Percentiles rank a stretch among this genome's conserved stretches.
Conservation (phyloP, 345 rosid genomes). For the Corchorus capsularis region DNA sequence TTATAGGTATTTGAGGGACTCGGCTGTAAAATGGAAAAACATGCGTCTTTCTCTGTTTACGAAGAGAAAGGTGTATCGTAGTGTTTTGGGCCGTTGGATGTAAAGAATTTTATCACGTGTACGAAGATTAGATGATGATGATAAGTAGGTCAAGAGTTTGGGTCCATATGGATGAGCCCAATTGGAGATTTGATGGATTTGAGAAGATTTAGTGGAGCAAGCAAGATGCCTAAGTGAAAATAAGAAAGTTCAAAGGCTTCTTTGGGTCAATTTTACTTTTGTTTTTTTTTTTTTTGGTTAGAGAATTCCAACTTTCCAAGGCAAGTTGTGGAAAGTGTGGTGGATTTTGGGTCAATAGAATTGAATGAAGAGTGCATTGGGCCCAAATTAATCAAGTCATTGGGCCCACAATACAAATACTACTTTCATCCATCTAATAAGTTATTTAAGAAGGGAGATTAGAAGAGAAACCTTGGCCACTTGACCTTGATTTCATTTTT, state of each 20-base stretch:
- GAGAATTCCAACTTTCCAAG: not conserved
- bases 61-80: not conserved
- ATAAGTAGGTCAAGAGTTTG: not conserved
- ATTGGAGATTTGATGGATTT: not conserved
- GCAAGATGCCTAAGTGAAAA: not conserved
- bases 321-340: not conserved
- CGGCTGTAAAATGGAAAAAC: not conserved
- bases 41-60: not conserved
- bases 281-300: not conserved
- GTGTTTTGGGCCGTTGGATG: not conserved
- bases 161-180: not conserved
- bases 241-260: not conserved
- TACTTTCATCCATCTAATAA: not conserved
- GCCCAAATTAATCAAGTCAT: not conserved
- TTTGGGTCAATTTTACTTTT: not conserved
- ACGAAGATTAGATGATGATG: not conserved
- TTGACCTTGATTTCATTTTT: no score
- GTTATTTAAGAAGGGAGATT: no score
- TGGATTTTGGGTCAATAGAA: not conserved
- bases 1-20: constrained; percentile 34
- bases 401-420: not conserved
- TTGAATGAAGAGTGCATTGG: not conserved
- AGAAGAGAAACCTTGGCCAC: no score
- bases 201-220: not conserved
- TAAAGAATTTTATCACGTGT: not conserved